Percentiles rank a stretch among this genome's conserved stretches.
Conservation (phyloP, 225 moss, liverwort and hornwort genomes). For the Physcomitrellopsis africana region DNA sequence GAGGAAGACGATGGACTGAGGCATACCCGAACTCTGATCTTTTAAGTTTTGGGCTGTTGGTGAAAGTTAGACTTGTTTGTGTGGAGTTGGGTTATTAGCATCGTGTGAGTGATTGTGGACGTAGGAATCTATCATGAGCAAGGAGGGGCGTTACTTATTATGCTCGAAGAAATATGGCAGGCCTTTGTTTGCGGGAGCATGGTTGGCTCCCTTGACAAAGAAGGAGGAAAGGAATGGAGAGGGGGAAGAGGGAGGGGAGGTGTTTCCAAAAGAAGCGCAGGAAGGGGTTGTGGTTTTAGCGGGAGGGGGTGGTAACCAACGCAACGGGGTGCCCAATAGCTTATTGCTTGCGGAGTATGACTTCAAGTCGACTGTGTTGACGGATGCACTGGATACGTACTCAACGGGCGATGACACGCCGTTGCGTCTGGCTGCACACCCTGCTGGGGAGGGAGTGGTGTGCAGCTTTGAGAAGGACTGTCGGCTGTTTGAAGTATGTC, state of each 20-base stretch:
- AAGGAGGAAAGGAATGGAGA: not conserved
- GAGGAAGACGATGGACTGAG: no score
- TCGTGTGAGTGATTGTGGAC: not conserved
- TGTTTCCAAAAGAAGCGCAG: not conserved
- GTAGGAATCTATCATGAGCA: conserved; percentile 49
- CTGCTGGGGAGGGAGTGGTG: conserved; percentile 63
- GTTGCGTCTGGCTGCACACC: conserved; percentile 72
- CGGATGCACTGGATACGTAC: conserved; percentile 60
- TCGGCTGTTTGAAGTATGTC: conserved; percentile 58
- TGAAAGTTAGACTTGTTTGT: no score
- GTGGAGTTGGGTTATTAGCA: no score
- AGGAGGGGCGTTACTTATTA: conserved; percentile 60
- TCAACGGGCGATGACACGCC: conserved; percentile 76
- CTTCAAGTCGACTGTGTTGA: conserved; percentile 53
- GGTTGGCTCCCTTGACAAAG: conserved; percentile 42
- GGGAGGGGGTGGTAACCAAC: conserved; percentile 79
- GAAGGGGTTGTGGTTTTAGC: conserved; percentile 70
- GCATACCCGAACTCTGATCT: no score
- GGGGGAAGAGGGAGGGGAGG: conserved; percentile 15
- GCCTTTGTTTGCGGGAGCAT: conserved; percentile 81
- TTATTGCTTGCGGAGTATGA: conserved; percentile 72
- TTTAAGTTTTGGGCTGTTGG: no score
- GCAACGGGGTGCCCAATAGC: conserved; percentile 67
- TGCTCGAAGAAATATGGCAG: conserved; percentile 85
- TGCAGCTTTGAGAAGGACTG: conserved; percentile 77